Evolutionary conservation across 768 basidiomycete genomes (phyloP), one percentile per base, ranked within the genome.

Genomic region (Mycena alexandri): DNA sequence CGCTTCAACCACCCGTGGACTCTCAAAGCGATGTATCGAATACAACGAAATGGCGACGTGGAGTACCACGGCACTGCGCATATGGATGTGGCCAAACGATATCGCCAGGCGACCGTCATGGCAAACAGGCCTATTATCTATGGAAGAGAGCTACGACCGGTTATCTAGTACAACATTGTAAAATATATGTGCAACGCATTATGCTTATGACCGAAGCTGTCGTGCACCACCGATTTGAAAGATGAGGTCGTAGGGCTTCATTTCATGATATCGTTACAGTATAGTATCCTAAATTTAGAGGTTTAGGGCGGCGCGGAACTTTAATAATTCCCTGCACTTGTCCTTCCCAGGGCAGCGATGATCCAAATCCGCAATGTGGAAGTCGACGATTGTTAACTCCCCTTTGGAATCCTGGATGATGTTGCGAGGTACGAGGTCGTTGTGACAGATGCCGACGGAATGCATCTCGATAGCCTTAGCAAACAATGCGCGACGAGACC

Each of bases 301-400:
- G 17, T 34, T 34, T 0, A 67, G 66, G 5, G 47, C 42, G 0
- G 36, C 9, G 0, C 33, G 51, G 14, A 70, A 67, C 12, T 36
- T 7, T 44, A 41, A 2, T 10, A 70, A 33, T 21, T 70, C 69
- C 14, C 44, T 17, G 56, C 69, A 70, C 19, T 36, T 34, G 10
- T 55, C 46, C 13, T 34, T 46, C 33, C 69, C 69, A 42, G 34
- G 29, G 41, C 69, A 70, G 17, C 52, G n/a, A 47, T 70, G 61
- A 6, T 24, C 16, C 36, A 55, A 29, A 12, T 54, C 13, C 34
- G 69, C 64, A 16, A 63, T 9, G 33, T 65, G 60, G 29, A 70
- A 70, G 55, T 70, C 69, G 19, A 70, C 63, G 65, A 70, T 70
- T 24, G 13, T 48, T 5, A 63, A 38, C 1, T 70, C 48, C 11